Base-by-base conservation (phyloP, 2,329 filamentous ascomycete species). In the Fusarium virguliforme region DNA sequence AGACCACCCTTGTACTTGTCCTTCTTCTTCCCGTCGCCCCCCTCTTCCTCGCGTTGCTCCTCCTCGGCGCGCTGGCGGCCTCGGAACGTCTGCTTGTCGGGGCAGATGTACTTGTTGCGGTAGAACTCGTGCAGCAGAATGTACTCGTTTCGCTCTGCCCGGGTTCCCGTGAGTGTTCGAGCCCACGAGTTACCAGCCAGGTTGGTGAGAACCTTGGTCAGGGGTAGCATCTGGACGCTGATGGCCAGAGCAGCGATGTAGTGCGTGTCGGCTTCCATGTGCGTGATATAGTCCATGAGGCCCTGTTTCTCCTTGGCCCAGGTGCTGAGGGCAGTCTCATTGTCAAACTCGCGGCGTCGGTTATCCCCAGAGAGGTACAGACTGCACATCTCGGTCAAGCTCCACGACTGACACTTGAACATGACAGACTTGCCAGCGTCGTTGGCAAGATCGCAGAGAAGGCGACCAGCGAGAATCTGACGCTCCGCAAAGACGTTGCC, bases 1-100 rank as follows among this genome's bases (percentile, higher is more conserved):
- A 99, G 90, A 86, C 97, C 96, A 79, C 96, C 96, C 85, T 99
- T 98, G 86, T 92, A 99, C 82, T 98, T 99, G 83, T 99, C 97
- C 81, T 98, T 99, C 86, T 98, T 99, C 84, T 98, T 99, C 65
- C 88, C 89, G 70, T 94, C 93, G 8, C 86, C 89, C 13, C 81
- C 86, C 24, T 91, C 92, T 53, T 93, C 92, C 8, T 92, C 91
- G 22, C 86, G 67, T 56, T 86, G 85, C 67, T 94, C 92, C 58
- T 95, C 93, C 61, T 94, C 92, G 15, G 83, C 83, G 76, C 92
- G 93, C 54, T 89, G 87, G 65, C 93, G 92, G 13, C 90, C 90
- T 74, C 91, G 94, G 76, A 93, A 94, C 50, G 87, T 91, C 73
- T 94, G 91, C 83, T 99, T 99, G 83, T 99, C 97, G 0, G 96